A percentile compares a stretch with the other conserved stretches of the same genome.
These are phyloP conservation scores for Globisporangium irregulare DNA, from an alignment of 352 stramenopile species.

Conservation along the genomic window DNA sequence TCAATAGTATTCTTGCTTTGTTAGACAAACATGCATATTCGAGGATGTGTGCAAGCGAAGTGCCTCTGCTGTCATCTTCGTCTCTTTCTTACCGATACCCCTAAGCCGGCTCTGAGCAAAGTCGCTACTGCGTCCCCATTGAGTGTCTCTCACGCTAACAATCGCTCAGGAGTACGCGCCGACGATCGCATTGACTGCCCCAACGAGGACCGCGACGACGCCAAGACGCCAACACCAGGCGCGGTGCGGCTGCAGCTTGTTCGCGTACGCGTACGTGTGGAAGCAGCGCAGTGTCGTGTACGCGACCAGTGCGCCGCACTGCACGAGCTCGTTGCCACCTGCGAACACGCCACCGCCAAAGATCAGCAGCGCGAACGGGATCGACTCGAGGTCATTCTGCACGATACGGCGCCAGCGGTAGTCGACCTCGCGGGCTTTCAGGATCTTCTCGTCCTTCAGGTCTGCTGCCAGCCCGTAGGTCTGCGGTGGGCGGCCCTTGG, in stretches of 20 bases:
- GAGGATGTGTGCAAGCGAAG: neutral
- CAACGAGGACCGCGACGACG: neutral
- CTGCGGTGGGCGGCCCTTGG: constrained; percentile 33
- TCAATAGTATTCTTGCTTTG: neutral
- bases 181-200: constrained; percentile 1
- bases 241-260: constrained; percentile 38
- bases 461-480: constrained; percentile 25
- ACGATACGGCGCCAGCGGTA: constrained; percentile 43
- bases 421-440: constrained; percentile 24
- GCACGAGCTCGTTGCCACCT: constrained; percentile 25
- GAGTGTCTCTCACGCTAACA: neutral
- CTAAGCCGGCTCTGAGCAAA: neutral
- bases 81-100: neutral
- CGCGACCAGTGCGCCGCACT: constrained; percentile 23
- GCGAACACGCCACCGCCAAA: constrained; percentile 31
- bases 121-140: no score
- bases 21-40: neutral
- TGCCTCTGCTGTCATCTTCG: neutral
- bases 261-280: constrained; percentile 44
- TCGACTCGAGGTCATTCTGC: constrained; percentile 44
- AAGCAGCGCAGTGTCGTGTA: constrained; percentile 39
- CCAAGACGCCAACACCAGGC: constrained; percentile 11
- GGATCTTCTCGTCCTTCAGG: constrained; percentile 23
- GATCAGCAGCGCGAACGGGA: constrained; percentile 38
- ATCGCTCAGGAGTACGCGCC: neutral